These are phyloP conservation scores for Aristolochia contorta DNA, from an alignment of 164 flowering plant species.

Conservation along the genomic window DNA sequence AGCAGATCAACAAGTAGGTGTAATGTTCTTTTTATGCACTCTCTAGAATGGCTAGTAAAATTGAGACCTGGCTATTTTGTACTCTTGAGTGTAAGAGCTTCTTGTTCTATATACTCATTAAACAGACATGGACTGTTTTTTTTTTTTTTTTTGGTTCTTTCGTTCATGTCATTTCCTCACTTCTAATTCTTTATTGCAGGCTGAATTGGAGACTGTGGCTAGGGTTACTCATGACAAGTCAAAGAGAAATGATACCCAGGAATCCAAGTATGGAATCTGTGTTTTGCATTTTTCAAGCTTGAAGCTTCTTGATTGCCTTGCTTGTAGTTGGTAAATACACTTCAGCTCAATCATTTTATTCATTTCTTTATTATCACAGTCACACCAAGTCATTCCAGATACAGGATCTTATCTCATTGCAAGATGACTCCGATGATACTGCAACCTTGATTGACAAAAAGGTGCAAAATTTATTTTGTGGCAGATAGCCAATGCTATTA, in stretches of 20 bases:
- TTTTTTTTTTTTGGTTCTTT: background rate
- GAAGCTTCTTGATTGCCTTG: conserved; percentile 2
- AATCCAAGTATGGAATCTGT: conserved; percentile 45
- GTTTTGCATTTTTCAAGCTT: background rate
- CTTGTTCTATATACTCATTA: background rate
- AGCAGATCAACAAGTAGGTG: conserved; percentile 76
- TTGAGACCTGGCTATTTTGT: background rate
- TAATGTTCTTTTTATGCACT: conserved; percentile 7
- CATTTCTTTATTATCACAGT: conserved; percentile 31
- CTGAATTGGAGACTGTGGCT: conserved; percentile 86
- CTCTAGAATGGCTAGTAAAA: background rate
- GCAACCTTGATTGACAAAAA: conserved; percentile 80
- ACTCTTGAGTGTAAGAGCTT: background rate
- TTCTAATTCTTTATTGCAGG: conserved; percentile 34
- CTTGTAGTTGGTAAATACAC: too few species aligned
- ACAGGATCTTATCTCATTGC: conserved; percentile 72
- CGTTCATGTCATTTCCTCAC: background rate
- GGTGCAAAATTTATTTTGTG: conserved; percentile 22
- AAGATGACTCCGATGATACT: conserved; percentile 70
- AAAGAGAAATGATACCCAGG: conserved; percentile 75
- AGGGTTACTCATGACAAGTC: conserved; percentile 74
- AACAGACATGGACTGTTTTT: background rate
- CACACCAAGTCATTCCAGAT: conserved; percentile 74
- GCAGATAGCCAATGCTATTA: too few species aligned
- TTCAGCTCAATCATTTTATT: background rate